Conservation (phyloP, 805 yeast genomes). For the Metschnikowia peoriensis region DNA sequence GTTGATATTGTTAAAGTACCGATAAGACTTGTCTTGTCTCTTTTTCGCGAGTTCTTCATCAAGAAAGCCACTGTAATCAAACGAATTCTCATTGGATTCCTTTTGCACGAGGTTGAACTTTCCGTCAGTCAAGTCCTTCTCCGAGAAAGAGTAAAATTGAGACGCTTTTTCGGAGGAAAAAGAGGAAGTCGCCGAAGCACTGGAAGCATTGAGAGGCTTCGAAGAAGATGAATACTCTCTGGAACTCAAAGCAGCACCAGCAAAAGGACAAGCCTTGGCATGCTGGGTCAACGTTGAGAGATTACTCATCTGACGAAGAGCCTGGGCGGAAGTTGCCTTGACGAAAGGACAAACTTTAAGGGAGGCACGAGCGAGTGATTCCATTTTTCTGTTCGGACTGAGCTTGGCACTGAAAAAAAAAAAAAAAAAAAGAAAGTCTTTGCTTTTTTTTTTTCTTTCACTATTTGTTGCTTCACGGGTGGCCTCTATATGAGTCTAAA, state of each 20-base stretch:
- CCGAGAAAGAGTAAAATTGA: constrained; percentile 33
- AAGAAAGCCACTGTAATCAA: constrained; percentile 73
- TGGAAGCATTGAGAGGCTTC: constrained; percentile 44
- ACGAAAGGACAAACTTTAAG: constrained; percentile 83
- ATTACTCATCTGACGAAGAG: constrained; percentile 56
- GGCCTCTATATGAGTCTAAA: not conserved
- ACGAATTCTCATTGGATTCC: constrained; percentile 50
- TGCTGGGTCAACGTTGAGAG: constrained; percentile 45
- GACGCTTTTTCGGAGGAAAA: constrained; percentile 28
- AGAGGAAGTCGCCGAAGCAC: constrained; percentile 34
- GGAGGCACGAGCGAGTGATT: constrained; percentile 72
- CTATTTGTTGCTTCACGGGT: not conserved
- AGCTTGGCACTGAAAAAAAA: not conserved
- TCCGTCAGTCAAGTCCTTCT: constrained; percentile 25
- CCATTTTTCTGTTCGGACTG: constrained; percentile 49
- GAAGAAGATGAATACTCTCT: constrained; percentile 49
- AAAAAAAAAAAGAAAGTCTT: not conserved
- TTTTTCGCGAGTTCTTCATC: constrained; percentile 66
- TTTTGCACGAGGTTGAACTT: constrained; percentile 22
- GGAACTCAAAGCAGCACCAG: constrained; percentile 70
- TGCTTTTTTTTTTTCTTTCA: not conserved
- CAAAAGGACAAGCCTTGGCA: constrained; percentile 85
- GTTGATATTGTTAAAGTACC: constrained; percentile 96
- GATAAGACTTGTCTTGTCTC: constrained; percentile 85
- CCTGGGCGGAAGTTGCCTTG: constrained; percentile 54